These are phyloP conservation scores for Cladosporium sp. DNA, from an alignment of 2,329 filamentous ascomycete genomes.

Conservation along the genomic window DNA sequence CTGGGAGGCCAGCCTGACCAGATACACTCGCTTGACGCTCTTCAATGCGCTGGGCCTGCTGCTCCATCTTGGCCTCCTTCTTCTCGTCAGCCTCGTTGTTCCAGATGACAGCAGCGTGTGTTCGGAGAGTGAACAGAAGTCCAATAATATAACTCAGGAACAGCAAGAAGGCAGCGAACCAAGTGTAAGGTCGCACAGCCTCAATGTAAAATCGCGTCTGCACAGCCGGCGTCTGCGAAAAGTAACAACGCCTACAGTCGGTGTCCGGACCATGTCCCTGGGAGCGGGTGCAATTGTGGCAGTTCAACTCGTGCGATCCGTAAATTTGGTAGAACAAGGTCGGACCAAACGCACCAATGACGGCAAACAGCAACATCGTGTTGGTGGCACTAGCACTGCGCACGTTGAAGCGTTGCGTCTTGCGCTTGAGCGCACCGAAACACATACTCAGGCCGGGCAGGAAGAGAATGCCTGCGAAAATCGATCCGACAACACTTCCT, in stretches of 20 bases:
- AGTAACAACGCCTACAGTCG: conserved; percentile 91
- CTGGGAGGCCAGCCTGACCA: not conserved
- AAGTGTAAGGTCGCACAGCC: conserved; percentile 90
- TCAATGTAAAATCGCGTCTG: conserved; percentile 85
- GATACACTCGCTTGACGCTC: conserved; percentile 14
- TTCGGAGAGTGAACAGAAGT: conserved; percentile 89
- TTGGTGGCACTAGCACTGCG: conserved; percentile 94
- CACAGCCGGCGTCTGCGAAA: conserved; percentile 78
- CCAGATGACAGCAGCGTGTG: conserved; percentile 96
- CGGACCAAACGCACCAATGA: conserved; percentile 90
- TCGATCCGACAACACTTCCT: conserved; percentile 94
- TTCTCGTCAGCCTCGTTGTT: conserved; percentile 64
- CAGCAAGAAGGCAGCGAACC: conserved; percentile 75
- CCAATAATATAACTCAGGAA: conserved; percentile 94
- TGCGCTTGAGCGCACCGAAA: conserved; percentile 94
- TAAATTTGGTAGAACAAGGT: conserved; percentile 99
- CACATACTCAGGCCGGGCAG: conserved; percentile 96
- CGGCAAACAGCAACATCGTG: conserved; percentile 94
- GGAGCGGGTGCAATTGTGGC: conserved; percentile 59
- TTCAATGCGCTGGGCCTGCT: conserved; percentile 26
- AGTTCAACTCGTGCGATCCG: conserved; percentile 92
- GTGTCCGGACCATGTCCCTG: conserved; percentile 42
- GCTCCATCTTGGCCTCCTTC: conserved; percentile 37
- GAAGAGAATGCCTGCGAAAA: conserved; percentile 93
- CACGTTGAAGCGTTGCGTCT: conserved; percentile 97